These are phyloP conservation scores for Rosa persica DNA, from an alignment of 306 rosid genomes.

Conservation along the genomic window DNA sequence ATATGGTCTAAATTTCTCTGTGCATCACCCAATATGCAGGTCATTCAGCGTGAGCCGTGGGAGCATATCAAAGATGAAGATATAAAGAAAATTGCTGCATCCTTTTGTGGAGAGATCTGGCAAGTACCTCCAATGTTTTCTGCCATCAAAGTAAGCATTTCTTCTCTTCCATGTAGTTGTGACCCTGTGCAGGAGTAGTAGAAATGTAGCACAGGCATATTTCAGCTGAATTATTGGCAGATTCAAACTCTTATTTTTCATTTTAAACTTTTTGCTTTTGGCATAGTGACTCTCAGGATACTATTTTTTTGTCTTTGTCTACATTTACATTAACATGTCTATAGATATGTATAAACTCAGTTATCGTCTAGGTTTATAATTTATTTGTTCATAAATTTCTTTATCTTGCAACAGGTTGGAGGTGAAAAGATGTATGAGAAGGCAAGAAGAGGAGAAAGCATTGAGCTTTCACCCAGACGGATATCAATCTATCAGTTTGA, in stretches of 20 bases:
- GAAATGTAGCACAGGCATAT: neutral
- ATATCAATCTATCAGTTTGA: conserved; percentile 88
- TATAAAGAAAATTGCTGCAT: conserved; percentile 62
- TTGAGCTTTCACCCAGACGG: conserved; percentile 88
- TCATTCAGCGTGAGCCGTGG: conserved; percentile 98
- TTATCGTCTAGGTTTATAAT: neutral
- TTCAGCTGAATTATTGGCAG: neutral
- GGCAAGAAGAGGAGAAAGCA: conserved; percentile 97
- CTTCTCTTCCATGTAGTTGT: conserved; percentile 9
- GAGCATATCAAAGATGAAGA: conserved; percentile 94
- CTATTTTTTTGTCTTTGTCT: neutral
- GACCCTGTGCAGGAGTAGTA: neutral
- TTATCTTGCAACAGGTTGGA: conserved; percentile 61
- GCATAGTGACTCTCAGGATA: neutral
- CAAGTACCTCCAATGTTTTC: conserved; percentile 99
- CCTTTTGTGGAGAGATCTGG: conserved; percentile 95
- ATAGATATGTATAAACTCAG: neutral
- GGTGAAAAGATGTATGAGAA: conserved; percentile 95
- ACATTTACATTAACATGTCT: neutral
- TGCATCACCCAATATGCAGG: conserved; percentile 47
- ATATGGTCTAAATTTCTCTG: conserved; percentile 22
- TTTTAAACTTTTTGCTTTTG: neutral
- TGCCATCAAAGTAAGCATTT: conserved; percentile 81
- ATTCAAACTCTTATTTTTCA: neutral
- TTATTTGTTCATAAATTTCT: conserved; percentile 28